Evolutionary conservation across 352 stramenopile species (phyloP).

Genomic region (Phytophthora citrophthora): DNA sequence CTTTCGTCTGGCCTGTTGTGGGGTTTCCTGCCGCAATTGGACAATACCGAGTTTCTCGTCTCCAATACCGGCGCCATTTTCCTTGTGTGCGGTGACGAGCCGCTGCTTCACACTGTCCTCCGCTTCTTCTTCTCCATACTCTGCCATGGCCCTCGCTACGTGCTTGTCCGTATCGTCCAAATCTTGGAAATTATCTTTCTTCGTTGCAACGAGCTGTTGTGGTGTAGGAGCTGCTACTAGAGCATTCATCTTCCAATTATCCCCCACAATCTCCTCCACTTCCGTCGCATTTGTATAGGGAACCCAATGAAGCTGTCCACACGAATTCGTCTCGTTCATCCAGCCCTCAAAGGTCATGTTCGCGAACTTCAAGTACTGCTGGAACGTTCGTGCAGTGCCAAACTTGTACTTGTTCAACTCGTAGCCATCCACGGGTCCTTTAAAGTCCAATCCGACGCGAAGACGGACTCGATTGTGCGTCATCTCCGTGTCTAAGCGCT

Average conservation of each 20-base stretch:
- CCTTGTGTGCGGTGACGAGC: slow-evolving; percentile 26
- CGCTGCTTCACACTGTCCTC: slow-evolving; percentile 17
- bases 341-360: slow-evolving; percentile 51
- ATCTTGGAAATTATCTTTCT: slow-evolving; percentile 2
- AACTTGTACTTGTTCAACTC: slow-evolving; percentile 63
- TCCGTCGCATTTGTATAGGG: slow-evolving; percentile 50
- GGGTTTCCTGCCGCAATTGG: slow-evolving; percentile 39
- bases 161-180: slow-evolving; percentile 3
- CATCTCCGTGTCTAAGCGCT: slow-evolving; percentile 50
- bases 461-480: slow-evolving; percentile 59
- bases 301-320: slow-evolving; percentile 65
- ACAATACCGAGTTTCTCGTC: slow-evolving; percentile 21
- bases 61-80: slow-evolving; percentile 40
- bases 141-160: slow-evolving; percentile 21
- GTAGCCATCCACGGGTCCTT: slow-evolving; percentile 51
- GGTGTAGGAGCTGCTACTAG: slow-evolving; percentile 5
- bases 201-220: slow-evolving; percentile 14
- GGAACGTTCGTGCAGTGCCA: slow-evolving; percentile 51
- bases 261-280: slow-evolving; percentile 53
- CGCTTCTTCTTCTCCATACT: slow-evolving; percentile 12
- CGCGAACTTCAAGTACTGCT: slow-evolving; percentile 60
- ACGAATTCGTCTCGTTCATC: slow-evolving; percentile 62
- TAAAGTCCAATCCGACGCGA: slow-evolving; percentile 53
- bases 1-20: slow-evolving; percentile 13
- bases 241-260: slow-evolving; percentile 43